Conservation (phyloP, 73 alveolate species). For the Paramecium sonneborni region DNA sequence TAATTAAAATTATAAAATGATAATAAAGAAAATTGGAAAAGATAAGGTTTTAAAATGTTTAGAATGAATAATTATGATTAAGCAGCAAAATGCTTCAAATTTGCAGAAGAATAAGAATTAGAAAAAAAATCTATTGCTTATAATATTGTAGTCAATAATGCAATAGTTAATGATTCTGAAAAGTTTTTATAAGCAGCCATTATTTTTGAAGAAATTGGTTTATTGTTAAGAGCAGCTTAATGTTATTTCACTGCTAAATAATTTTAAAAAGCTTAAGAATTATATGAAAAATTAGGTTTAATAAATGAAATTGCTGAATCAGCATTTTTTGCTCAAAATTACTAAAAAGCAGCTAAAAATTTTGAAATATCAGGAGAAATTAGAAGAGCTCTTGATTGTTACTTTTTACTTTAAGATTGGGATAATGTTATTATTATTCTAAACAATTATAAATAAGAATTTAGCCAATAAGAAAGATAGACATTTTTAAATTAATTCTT, state of each 20-base stretch:
- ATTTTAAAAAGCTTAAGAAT: conserved; percentile 72
- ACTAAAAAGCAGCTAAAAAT: conserved; percentile 59
- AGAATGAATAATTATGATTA: conserved; percentile 80
- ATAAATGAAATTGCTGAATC: conserved; percentile 83
- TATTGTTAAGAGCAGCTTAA: conserved; percentile 78
- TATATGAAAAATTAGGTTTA: conserved; percentile 61
- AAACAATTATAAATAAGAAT: conserved; percentile 68
- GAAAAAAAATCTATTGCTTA: conserved; percentile 75
- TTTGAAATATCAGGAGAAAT: conserved; percentile 45
- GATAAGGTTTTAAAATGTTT: conserved; percentile 81
- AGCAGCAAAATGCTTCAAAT: conserved; percentile 80
- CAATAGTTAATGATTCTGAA: conserved; percentile 57
- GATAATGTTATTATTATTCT: conserved; percentile 68
- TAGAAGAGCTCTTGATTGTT: conserved; percentile 65
- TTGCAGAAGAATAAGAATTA: conserved; percentile 73
- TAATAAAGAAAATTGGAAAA: conserved; percentile 73
- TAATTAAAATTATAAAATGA: conserved; percentile 5
- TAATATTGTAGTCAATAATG: conserved; percentile 69
- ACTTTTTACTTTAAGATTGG: conserved; percentile 15
- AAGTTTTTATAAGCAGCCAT: conserved; percentile 71
- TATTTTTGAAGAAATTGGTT: conserved; percentile 57
- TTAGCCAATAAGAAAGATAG: conserved; percentile 72
- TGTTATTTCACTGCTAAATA: conserved; percentile 80
- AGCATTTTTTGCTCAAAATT: conserved; percentile 51
- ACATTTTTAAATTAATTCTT: conserved; percentile 72